Conservation (phyloP, 306 rosid species). For the Arachis stenosperma region DNA sequence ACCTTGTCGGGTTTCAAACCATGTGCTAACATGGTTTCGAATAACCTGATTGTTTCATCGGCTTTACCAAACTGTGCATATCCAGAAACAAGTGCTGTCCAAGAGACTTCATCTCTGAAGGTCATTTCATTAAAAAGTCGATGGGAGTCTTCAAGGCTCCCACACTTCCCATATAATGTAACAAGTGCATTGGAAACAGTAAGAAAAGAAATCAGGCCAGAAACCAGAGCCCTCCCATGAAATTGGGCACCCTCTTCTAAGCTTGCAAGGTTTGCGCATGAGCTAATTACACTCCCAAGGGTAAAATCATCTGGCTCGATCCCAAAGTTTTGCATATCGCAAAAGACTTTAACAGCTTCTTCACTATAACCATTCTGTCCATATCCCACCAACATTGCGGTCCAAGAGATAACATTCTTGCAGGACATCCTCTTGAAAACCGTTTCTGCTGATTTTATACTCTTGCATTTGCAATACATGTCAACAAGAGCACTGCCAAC, state of each 20-base stretch:
- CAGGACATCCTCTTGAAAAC: constrained; percentile 73
- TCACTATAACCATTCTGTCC: constrained; percentile 87
- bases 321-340: constrained; percentile 81
- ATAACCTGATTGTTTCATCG: constrained; percentile 67
- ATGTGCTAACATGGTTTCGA: constrained; percentile 68
- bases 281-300: constrained; percentile 86
- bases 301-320: constrained; percentile 82
- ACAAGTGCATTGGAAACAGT: constrained; percentile 90
- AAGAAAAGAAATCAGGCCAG: constrained; percentile 66
- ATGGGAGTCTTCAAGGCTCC: constrained; percentile 71
- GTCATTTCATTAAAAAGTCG: constrained; percentile 72
- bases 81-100: constrained; percentile 95
- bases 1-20: constrained; percentile 78
- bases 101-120: constrained; percentile 74
- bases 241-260: constrained; percentile 95
- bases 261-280: constrained; percentile 94
- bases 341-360: constrained; percentile 79
- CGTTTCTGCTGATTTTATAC: constrained; percentile 64
- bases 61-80: constrained; percentile 84
- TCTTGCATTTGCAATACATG: constrained; percentile 88
- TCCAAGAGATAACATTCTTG: constrained; percentile 92
- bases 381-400: constrained; percentile 89
- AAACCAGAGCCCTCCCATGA: constrained; percentile 76
- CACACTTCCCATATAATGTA: constrained; percentile 86
- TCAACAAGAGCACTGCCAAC: constrained; percentile 95